Evolutionary conservation across 2,329 filamentous ascomycete genomes (phyloP).

Genomic region (Neonectria faginata): DNA sequence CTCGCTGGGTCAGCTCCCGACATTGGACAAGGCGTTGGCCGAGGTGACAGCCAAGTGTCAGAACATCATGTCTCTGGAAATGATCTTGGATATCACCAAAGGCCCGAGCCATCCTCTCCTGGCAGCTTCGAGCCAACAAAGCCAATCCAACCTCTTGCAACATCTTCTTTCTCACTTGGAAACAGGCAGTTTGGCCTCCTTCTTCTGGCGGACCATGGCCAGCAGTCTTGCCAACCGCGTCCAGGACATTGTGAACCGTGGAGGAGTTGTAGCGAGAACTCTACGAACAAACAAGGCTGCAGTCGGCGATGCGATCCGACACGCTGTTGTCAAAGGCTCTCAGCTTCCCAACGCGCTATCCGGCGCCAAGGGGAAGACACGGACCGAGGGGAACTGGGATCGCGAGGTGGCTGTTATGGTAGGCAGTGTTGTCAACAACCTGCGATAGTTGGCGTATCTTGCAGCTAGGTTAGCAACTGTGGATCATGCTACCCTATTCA

Average conservation of each 20-base stretch:
- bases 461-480: background rate
- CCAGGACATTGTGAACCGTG: conserved; percentile 84
- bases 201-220: conserved; percentile 93
- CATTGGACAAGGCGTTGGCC: conserved; percentile 81
- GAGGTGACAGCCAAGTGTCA: conserved; percentile 89
- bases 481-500: too few relatives aligned
- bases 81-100: conserved; percentile 76
- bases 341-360: conserved; percentile 70
- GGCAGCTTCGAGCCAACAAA: conserved; percentile 49
- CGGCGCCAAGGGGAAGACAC: conserved; percentile 57
- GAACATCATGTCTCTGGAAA: conserved; percentile 89
- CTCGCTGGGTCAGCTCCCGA: conserved; percentile 82
- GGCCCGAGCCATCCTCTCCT: conserved; percentile 77
- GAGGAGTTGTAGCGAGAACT: conserved; percentile 85
- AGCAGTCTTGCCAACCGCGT: conserved; percentile 80
- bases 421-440: conserved; percentile 76
- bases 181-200: conserved; percentile 86
- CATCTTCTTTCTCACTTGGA: conserved; percentile 83
- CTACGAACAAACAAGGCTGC: conserved; percentile 79
- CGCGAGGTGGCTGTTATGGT: conserved; percentile 96
- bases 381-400: conserved; percentile 75
- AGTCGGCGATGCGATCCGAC: conserved; percentile 81
- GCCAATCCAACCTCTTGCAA: conserved; percentile 69
- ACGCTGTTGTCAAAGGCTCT: conserved; percentile 84
- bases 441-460: conserved; percentile 50